Evolutionary conservation across 306 rosid genomes (phyloP), one percentile per base, ranked within the genome.

Genomic region (cucumber (Cucumis sativus)): DNA sequence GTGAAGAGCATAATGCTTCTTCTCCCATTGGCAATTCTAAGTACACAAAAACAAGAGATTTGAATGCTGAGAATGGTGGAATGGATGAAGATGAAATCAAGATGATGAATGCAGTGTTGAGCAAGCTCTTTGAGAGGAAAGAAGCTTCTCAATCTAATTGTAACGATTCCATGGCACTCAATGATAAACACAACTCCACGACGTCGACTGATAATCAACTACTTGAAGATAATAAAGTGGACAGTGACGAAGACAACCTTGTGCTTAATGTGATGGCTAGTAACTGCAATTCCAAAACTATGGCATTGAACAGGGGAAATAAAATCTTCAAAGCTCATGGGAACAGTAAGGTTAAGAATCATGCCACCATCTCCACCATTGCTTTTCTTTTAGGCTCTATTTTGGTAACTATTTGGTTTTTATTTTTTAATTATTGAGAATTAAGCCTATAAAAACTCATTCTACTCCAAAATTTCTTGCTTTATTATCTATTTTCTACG

Each of bases 91-190:
- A 89, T 67, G 98, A 94, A 85, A 80, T 92, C 66, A 75, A 74
- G 56, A 80, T 90, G 67, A 94, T 94, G 97, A 89, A 85, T 72
- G 79, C 85, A 33, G 97, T 94, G 57, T 85, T 94, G 93, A 87
- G 71, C 79, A 89, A 80, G 84, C 84, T 94, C 78, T 56, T 94
- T 25, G 85, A 84, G 80, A 88, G 78, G 70, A 85, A 87, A 77
- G 85, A 84, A 12, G 62, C 56, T 76, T 83, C 86, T 35, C 15
- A 28, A 59, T 4, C 68, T 59, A 77, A 54, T 80, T 61, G 51
- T 55, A 40, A 67, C 40, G 84, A 47, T 55, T 80, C 79, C 57
- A 41, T 69, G 77, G 80, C 59, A 64, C 64, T 51, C 55, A 49
- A 56, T 21, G 62, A 45, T 9, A 75, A 76, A 41, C 70, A 59